Conservation (phyloP, 345 rosid genomes). For the Mallotus nudiflorus region DNA sequence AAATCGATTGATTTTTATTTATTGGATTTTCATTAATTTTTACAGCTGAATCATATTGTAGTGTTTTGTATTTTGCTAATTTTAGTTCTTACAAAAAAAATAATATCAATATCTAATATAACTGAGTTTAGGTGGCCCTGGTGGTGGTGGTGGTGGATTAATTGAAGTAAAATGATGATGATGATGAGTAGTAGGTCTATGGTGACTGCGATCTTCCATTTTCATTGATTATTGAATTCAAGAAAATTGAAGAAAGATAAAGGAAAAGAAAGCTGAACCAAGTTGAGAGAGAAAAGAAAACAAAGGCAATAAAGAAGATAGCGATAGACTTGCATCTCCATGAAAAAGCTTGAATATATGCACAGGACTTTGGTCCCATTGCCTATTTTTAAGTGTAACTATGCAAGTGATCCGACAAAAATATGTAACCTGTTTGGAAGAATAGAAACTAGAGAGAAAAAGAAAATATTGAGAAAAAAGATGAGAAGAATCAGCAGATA, state of each 20-base stretch:
- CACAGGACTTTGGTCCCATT: constrained; percentile 78
- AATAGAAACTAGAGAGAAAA: too few relatives aligned
- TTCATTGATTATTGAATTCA: constrained; percentile 27
- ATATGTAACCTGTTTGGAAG: too few relatives aligned
- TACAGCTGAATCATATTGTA: too few relatives aligned
- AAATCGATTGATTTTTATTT: too few relatives aligned
- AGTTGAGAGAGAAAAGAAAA: constrained; percentile 1
- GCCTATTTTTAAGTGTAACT: constrained; percentile 14
- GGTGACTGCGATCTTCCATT: constrained; percentile 61
- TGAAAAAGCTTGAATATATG: constrained; percentile 78
- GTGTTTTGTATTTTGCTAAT: too few relatives aligned
- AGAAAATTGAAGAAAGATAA: constrained; percentile 11
- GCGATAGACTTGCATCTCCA: constrained; percentile 82
- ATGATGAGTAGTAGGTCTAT: not conserved
- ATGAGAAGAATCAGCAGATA: too few relatives aligned
- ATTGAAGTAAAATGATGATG: constrained; percentile 20
- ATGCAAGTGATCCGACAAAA: too few relatives aligned
- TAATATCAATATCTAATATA: too few relatives aligned
- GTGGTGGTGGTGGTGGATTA: not conserved
- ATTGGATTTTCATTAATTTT: too few relatives aligned
- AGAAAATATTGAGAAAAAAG: too few relatives aligned
- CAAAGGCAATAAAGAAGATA: constrained; percentile 24
- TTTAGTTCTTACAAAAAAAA: too few relatives aligned
- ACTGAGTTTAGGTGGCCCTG: constrained; percentile 1
- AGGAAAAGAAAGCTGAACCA: not conserved